A percentile compares a stretch with the other conserved stretches of the same genome.
These are phyloP conservation scores for Trypanosoma conorhini DNA, from an alignment of 208 protist species.

Conservation along the genomic window DNA sequence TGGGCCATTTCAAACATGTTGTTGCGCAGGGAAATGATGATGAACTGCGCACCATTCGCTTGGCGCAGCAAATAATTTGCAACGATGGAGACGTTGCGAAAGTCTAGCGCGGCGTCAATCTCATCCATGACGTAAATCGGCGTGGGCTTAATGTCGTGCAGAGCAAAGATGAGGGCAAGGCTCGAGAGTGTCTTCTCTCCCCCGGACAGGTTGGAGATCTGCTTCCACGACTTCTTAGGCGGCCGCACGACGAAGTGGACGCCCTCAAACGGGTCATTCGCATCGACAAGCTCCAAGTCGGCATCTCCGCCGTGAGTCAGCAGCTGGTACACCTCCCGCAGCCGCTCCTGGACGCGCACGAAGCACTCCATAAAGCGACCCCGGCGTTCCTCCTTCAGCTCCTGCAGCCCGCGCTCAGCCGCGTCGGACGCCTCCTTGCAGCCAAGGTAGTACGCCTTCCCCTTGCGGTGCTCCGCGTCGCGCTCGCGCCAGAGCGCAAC, in stretches of 20 bases:
- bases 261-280: constrained; percentile 98
- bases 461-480: constrained; percentile 73
- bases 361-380: constrained; percentile 99
- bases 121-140: constrained; percentile 99
- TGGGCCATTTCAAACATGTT: constrained; percentile 99
- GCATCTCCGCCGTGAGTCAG: constrained; percentile 99
- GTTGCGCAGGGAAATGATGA: constrained; percentile 99
- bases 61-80: constrained; percentile 99
- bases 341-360: constrained; percentile 94
- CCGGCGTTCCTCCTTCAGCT: constrained; percentile 86
- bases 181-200: constrained; percentile 99
- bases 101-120: constrained; percentile 99
- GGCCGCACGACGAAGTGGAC: constrained; percentile 98
- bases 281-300: constrained; percentile 99
- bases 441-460: constrained; percentile 56
- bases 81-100: constrained; percentile 99
- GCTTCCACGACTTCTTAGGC: constrained; percentile 99
- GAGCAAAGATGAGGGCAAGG: constrained; percentile 99
- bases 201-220: constrained; percentile 99
- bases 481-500: constrained; percentile 95
- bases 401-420: constrained; percentile 51
- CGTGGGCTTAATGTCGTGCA: constrained; percentile 99
- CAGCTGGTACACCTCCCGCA: constrained; percentile 99
- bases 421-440: constrained; percentile 72
- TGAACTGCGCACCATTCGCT: constrained; percentile 99